Conservation (phyloP, 306 rosid genomes). For the Dicorynia guianensis region DNA sequence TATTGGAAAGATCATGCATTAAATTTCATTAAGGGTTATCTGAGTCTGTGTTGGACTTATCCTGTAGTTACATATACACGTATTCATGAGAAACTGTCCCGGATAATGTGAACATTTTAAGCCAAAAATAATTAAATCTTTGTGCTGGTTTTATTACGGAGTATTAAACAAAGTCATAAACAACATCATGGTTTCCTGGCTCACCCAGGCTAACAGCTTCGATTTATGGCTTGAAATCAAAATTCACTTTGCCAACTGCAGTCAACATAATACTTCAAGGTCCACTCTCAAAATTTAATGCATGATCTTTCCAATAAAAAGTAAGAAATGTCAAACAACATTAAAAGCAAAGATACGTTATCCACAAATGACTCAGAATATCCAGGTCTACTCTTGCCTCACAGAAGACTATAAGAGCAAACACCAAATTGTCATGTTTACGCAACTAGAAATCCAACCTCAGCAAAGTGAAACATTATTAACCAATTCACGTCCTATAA, state of each 20-base stretch:
- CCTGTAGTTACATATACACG: conserved; percentile 4
- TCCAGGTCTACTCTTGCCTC: conserved; percentile 15
- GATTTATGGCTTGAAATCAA: conserved; percentile 10
- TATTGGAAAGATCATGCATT: neutral
- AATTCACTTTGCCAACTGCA: neutral
- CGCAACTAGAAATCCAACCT: neutral
- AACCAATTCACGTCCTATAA: neutral
- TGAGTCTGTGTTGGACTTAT: neutral
- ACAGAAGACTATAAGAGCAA: neutral
- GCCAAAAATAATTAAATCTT: conserved; percentile 19
- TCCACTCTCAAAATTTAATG: conserved; percentile 23
- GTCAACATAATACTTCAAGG: conserved; percentile 2
- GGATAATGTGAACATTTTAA: neutral
- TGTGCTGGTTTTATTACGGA: conserved; percentile 1
- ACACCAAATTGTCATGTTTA: conserved; percentile 20
- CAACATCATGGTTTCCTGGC: neutral
- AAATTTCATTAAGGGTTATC: conserved; percentile 24
- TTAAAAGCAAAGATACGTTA: neutral
- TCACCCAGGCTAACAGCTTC: neutral
- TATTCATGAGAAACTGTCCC: conserved; percentile 1
- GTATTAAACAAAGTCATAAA: conserved; percentile 10
- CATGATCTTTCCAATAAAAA: neutral
- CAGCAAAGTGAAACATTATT: conserved; percentile 13
- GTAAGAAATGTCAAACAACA: neutral
- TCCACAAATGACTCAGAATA: neutral